phyloP scores from a whole-genome alignment of 2,329 filamentous ascomycete species.

The Fusarium succisae region DNA sequence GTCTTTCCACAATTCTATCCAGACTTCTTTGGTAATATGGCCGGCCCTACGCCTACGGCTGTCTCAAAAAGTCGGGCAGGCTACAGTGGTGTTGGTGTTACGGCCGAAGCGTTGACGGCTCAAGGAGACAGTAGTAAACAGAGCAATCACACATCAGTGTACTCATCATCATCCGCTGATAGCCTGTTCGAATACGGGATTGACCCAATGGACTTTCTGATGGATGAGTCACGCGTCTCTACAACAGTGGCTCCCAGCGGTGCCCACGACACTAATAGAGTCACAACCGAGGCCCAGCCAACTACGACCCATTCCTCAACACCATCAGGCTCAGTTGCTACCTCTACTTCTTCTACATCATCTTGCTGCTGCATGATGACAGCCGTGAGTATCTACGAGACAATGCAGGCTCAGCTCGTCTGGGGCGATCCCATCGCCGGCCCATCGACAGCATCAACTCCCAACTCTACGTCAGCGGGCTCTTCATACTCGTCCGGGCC shows the following conservation, averaged over 20 bases:
- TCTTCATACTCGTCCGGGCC: background rate
- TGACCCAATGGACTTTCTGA: background rate
- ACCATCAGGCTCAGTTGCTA: background rate
- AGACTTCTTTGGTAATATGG: background rate
- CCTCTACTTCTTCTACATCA: background rate
- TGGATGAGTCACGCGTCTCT: background rate
- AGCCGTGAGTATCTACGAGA: background rate
- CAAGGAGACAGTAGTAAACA: background rate
- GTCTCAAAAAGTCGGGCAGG: background rate
- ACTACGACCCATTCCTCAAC: background rate
- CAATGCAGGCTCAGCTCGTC: background rate
- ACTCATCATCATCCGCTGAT: background rate
- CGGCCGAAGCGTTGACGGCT: background rate
- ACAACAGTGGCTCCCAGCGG: background rate
- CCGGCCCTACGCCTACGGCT: background rate
- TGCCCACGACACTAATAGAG: background rate
- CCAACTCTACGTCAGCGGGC: background rate
- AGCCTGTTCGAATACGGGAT: background rate
- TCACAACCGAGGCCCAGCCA: background rate
- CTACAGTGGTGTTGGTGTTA: background rate
- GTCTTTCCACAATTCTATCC: background rate
- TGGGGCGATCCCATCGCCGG: background rate
- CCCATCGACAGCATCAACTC: background rate
- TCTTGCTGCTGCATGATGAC: background rate
- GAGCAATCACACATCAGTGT: background rate